Conservation (phyloP, 2,329 filamentous ascomycete species). For the Penicillium sp. region DNA sequence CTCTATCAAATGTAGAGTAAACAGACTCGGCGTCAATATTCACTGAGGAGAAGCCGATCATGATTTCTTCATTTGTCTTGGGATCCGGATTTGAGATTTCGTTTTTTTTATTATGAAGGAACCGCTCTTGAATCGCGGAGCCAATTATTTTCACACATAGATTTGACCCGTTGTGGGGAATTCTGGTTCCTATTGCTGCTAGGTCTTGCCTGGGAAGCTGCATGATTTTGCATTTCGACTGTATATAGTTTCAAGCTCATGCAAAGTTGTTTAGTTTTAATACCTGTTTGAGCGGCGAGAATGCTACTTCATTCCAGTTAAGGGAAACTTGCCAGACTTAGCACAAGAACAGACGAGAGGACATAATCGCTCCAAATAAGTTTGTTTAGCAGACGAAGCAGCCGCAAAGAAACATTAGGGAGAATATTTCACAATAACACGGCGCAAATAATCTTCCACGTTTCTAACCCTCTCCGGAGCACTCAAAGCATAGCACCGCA, state of each 20-base stretch:
- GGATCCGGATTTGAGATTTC: constrained; percentile 8
- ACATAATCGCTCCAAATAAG: neutral
- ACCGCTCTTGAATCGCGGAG: neutral
- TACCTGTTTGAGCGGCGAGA: constrained; percentile 14
- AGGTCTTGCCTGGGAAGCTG: constrained; percentile 2
- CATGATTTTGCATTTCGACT: constrained; percentile 27
- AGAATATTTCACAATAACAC: neutral
- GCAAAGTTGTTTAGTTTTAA: constrained; percentile 13
- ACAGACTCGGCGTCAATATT: neutral
- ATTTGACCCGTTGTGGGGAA: constrained; percentile 20
- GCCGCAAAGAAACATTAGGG: neutral
- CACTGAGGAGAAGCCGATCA: neutral
- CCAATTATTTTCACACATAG: constrained; percentile 26
- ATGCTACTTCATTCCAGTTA: constrained; percentile 7
- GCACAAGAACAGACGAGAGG: neutral
- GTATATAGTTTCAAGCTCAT: constrained; percentile 29
- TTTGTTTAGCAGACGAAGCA: neutral
- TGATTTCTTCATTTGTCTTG: constrained; percentile 12
- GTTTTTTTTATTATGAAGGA: neutral
- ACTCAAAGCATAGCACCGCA: no score
- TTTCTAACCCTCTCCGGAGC: no score
- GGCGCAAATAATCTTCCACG: no score
- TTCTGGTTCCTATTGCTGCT: constrained; percentile 13
- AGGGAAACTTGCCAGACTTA: neutral
- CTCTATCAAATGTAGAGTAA: neutral